Evolutionary conservation across 805 yeast species (phyloP).

Genomic region (Lachancea kluyveri): DNA sequence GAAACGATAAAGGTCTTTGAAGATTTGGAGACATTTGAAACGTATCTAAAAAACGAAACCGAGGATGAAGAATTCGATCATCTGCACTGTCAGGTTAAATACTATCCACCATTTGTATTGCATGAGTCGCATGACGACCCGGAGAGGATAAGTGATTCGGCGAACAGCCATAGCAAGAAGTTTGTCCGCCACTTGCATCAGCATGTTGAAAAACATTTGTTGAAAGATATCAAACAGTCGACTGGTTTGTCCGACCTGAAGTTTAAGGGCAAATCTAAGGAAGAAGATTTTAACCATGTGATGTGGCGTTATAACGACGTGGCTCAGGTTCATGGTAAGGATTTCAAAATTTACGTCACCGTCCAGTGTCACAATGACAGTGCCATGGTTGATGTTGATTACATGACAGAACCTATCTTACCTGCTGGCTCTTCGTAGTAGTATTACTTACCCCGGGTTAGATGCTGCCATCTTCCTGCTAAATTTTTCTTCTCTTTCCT

Average conservation of each 20-base stretch:
- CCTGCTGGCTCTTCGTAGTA: too few relatives aligned
- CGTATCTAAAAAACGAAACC: conserved; percentile 60
- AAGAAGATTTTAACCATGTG: conserved; percentile 40
- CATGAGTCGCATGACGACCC: conserved; percentile 61
- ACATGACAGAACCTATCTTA: conserved; percentile 46
- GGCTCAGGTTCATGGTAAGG: conserved; percentile 51
- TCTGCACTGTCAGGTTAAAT: conserved; percentile 58
- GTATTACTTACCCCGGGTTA: too few relatives aligned
- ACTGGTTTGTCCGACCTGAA: conserved; percentile 48
- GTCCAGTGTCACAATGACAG: conserved; percentile 61
- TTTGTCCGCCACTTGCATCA: conserved; percentile 70
- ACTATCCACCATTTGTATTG: conserved; percentile 69
- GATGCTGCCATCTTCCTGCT: too few relatives aligned
- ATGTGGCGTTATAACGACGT: conserved; percentile 61
- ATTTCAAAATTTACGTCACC: conserved; percentile 58
- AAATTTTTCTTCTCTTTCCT: too few relatives aligned
- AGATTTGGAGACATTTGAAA: conserved; percentile 54
- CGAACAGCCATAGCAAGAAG: conserved; percentile 64
- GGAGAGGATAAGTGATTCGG: conserved; percentile 65
- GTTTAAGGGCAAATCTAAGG: conserved; percentile 44
- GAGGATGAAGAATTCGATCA: conserved; percentile 72
- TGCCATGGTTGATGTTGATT: conserved; percentile 63
- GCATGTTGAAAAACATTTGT: conserved; percentile 64
- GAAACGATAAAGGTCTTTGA: conserved; percentile 44
- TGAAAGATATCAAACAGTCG: conserved; percentile 57